Base-by-base conservation (phyloP, 2,329 filamentous ascomycete genomes). In the Neonectria hederae region DNA sequence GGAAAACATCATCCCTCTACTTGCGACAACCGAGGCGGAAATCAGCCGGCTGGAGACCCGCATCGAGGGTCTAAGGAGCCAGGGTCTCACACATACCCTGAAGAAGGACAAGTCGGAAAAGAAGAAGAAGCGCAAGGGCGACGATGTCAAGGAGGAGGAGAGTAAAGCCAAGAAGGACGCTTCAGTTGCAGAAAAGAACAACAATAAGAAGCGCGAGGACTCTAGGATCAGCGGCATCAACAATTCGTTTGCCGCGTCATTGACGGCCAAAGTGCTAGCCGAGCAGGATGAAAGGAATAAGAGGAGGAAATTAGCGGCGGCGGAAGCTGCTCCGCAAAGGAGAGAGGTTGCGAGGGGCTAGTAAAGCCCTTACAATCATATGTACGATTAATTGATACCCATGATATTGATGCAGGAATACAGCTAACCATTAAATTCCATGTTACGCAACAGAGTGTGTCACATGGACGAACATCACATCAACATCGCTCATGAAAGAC, bases 241-340 rank as follows among this genome's bases (percentile, higher is more conserved):
- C 77, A 97, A 98, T 72, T 84, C 92, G 0, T 87, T 92, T 59
- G 96, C 96, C 0, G 94, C 95, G 0, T 91, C 89, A 4, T 80
- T 99, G 46, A 97, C 95, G 0, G 92, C 92, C 0, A 94, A 90
- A 71, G 94, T 99, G 0, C 78, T 98, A 26, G 90, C 91, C 24
- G 95, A 98, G 74, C 93, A 97, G 76, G 92, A 95, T 54, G 89
- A 91, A 73, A 85, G 87, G 60, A 94, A 93, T 69, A 97, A 95
- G 80, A 83, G 90, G 69, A 84, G 92, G 65, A 97, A 92, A 75
- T 73, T 93, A 70, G 89, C 75, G 1, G 70, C 77, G 22, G 69
- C 62, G 28, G 28, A 28, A 38, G 55, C 66, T 17, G 62, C 62
- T 6, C 42, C 63, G 0, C 60, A 58, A 11, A 65, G 63, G 30